Conservation (phyloP, 345 rosid species). For the Adansonia digitata region DNA sequence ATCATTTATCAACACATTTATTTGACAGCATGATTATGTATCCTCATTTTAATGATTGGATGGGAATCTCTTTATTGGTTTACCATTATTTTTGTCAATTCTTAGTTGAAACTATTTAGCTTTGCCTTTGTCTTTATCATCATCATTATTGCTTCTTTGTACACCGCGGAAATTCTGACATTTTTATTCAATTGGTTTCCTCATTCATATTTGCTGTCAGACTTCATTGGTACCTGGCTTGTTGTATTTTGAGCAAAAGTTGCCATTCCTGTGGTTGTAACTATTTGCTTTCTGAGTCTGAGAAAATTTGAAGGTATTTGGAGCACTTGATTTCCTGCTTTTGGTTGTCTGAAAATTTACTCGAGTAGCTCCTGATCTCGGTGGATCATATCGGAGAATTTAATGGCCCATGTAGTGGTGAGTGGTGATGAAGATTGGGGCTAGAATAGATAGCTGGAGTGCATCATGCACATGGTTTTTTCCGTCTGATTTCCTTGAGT, state of each 20-base stretch:
- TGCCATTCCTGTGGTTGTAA: background rate
- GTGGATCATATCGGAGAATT: background rate
- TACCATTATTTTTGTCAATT: background rate
- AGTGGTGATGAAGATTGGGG: background rate
- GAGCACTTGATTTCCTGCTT: background rate
- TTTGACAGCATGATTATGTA: background rate
- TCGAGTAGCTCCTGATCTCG: background rate
- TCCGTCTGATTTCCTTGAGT: background rate
- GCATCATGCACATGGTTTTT: background rate
- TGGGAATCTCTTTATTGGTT: background rate
- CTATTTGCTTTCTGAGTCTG: background rate
- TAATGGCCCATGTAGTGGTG: background rate
- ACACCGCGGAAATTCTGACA: background rate
- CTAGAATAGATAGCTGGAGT: background rate
- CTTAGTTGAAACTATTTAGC: background rate
- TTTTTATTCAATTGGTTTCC: background rate
- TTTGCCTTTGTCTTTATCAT: background rate
- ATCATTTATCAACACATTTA: background rate
- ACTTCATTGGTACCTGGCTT: background rate
- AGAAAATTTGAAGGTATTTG: background rate
- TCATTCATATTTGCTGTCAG: background rate
- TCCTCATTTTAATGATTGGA: background rate
- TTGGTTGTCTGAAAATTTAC: background rate
- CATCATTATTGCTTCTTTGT: background rate
- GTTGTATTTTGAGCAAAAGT: background rate